Evolutionary conservation across 1,139 yeast genomes (phyloP).

Genomic region (Casaregolazyma suthepensis): DNA sequence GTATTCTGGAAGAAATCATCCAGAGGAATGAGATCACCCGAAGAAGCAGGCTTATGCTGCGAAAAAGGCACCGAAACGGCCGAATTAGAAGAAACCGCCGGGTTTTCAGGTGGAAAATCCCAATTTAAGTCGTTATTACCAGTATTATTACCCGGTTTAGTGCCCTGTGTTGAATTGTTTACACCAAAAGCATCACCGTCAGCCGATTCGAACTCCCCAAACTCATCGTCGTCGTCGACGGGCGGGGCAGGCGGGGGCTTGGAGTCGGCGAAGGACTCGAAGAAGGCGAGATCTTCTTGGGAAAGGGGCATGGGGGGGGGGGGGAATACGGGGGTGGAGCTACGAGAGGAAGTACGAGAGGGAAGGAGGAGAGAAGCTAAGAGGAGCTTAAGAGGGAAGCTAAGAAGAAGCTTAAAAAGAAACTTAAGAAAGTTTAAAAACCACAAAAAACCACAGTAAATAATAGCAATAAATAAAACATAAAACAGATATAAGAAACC

Average conservation of each 20-base stretch:
- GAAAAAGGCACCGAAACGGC: too few relatives aligned
- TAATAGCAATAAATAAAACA: too few relatives aligned
- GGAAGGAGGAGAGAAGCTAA: neutral
- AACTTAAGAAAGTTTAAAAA: too few relatives aligned
- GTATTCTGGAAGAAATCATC: neutral
- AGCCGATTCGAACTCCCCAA: conserved; percentile 9
- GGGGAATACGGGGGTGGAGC: neutral
- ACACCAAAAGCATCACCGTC: neutral
- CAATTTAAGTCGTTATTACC: neutral
- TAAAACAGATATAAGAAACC: too few relatives aligned
- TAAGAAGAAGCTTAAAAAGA: too few relatives aligned
- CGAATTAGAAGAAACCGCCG: neutral
- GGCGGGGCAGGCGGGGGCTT: neutral
- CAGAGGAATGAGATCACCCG: neutral
- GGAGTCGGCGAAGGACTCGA: conserved; percentile 8
- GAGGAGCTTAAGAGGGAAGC: neutral
- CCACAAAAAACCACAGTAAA: too few relatives aligned
- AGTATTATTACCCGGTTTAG: neutral
- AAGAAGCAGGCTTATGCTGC: neutral
- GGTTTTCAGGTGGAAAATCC: neutral
- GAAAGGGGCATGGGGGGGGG: conserved; percentile 8
- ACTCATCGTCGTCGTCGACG: conserved; percentile 10
- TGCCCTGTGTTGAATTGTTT: neutral
- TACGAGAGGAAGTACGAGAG: too few relatives aligned
- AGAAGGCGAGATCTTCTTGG: conserved; percentile 12